These are phyloP conservation scores for Chenopodium suecicum DNA, from an alignment of 148 eudicot genomes.

Conservation along the genomic window DNA sequence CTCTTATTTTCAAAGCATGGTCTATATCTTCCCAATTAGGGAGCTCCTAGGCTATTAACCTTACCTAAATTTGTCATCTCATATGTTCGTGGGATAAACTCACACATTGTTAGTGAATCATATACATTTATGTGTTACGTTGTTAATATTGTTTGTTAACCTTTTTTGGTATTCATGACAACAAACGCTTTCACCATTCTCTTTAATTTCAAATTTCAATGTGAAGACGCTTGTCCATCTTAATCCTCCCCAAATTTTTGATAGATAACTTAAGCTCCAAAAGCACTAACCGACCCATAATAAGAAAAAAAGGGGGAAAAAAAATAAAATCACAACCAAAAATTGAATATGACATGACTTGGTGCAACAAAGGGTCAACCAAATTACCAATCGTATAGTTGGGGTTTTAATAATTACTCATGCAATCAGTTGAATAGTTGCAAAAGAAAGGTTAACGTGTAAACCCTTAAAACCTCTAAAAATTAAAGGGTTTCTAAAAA, in stretches of 20 bases:
- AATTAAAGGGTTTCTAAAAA: background rate
- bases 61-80: no score
- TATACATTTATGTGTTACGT: no score
- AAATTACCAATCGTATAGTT: background rate
- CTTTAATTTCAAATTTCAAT: no score
- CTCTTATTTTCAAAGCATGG: no score
- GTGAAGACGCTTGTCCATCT: background rate
- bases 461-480: constrained; percentile 8
- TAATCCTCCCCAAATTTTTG: background rate
- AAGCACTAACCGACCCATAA: background rate
- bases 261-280: constrained; percentile 2
- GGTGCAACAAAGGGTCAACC: constrained; percentile 7
- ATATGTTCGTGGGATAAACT: no score
- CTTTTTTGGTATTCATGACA: no score
- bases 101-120: no score
- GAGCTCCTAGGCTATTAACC: no score
- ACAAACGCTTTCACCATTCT: background rate
- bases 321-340: background rate
- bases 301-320: background rate
- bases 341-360: constrained; percentile 18
- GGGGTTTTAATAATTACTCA: constrained; percentile 18
- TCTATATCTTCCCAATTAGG: no score
- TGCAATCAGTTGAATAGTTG: constrained; percentile 18
- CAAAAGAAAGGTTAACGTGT: constrained; percentile 23
- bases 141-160: no score